Evolutionary conservation across 2,329 filamentous ascomycete species (phyloP), one percentile per base, ranked within the genome.

Genomic region (Ceratocystis albifundus): DNA sequence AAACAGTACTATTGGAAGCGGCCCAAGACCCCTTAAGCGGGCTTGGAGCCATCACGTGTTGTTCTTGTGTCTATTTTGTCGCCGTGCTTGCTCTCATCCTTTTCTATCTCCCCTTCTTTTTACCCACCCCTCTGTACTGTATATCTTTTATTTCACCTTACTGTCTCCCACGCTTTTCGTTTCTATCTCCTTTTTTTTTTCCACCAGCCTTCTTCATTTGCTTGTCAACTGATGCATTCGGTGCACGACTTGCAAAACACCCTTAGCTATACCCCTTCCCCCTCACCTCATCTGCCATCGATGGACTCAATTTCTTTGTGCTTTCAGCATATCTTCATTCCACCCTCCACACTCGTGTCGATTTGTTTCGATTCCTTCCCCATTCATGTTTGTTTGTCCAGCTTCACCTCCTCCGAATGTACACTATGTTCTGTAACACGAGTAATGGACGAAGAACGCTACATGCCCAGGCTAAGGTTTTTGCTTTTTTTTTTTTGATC

Each of bases 1-100:
- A 97, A 97, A 84, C 84, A 87, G 85, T 87, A 87, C 72, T 87
- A 84, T 74, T 87, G 84, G 84, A 87, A 87, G 77, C 79, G 80
- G 64, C 84, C 84, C 12, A 78, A 78, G 70, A 86, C 83, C 15
- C 84, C 84, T 62, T 86, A 71, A 76, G 67, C 20, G 25, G n/a
- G n/a, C 10, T 25, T 48, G 46, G 10, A 7, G 17, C 46, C 20
- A n/a, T 17, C 45, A 20, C 22, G 4, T n/a, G 22, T 17, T 3
- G 36, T 41, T 15, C 36, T 41, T 8, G 15, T 10, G 20, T 25
- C 45, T 3, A 4, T 30, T 28, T 20, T 62, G 17, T 25, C 28
- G 8, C 46, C 61, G 17, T 50, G 6, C 6, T 46, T 62, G n/a
- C 25, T 22, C 50, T 57, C n/a, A 25, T n/a, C 44, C 15, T 53